Evolutionary conservation across 106 monocot genomes (phyloP).

Genomic region (Ottelia alismoides): DNA sequence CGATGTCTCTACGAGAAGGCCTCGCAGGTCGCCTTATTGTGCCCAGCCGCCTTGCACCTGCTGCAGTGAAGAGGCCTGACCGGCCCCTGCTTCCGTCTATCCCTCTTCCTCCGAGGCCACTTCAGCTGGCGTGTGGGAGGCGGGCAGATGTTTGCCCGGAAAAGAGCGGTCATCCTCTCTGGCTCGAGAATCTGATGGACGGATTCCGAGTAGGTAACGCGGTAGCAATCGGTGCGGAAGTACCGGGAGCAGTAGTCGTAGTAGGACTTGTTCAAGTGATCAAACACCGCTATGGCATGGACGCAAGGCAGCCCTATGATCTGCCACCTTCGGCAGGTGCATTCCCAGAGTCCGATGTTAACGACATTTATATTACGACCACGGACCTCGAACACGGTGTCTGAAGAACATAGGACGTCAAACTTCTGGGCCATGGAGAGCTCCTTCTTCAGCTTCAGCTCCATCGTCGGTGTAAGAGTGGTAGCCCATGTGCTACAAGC

Average conservation of each 20-base stretch:
- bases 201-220: conserved; percentile 29
- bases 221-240: conserved; percentile 43
- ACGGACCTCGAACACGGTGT: conserved; percentile 85
- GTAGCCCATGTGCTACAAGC: conserved; percentile 30
- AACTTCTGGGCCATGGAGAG: conserved; percentile 38
- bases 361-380: conserved; percentile 67
- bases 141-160: conserved; percentile 26
- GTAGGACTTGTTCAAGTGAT: conserved; percentile 32
- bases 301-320: conserved; percentile 69
- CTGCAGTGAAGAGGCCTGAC: conserved; percentile 66
- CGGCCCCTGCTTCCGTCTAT: conserved; percentile 50
- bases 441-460: conserved; percentile 55
- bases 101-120: conserved; percentile 38
- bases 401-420: conserved; percentile 79
- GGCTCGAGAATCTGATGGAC: conserved; percentile 63
- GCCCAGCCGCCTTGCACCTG: conserved; percentile 73
- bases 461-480: conserved; percentile 60
- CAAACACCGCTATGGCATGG: conserved; percentile 65
- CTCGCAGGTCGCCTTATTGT: conserved; percentile 92
- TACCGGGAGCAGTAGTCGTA: conserved; percentile 64
- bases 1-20: conserved; percentile 35
- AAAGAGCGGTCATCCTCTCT: conserved; percentile 36
- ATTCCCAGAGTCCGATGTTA: conserved; percentile 50
- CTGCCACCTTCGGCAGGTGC: conserved; percentile 86
- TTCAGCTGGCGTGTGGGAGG: conserved; percentile 40